These are phyloP conservation scores for Larix sibirica DNA, from an alignment of 83 land plant genomes.

Conservation along the genomic window DNA sequence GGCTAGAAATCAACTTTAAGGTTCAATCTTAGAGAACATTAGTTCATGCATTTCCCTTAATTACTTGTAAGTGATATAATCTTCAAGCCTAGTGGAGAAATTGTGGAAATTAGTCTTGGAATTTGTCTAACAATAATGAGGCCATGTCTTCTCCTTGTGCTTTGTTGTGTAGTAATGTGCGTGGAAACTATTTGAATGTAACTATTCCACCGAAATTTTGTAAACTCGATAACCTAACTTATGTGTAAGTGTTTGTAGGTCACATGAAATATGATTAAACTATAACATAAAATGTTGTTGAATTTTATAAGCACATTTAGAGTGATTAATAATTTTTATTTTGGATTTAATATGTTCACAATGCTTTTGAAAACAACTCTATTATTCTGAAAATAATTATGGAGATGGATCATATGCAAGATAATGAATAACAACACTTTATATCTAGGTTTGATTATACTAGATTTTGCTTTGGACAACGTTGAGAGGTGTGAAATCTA, in stretches of 20 bases:
- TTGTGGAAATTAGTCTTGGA: not conserved
- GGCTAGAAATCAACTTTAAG: conserved; percentile 64
- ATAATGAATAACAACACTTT: too few relatives aligned
- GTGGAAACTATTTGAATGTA: conserved; percentile 66
- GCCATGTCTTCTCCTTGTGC: too few relatives aligned
- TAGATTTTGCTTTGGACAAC: too few relatives aligned
- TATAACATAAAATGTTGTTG: not conserved
- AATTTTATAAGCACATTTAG: not conserved
- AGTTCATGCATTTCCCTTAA: conserved; percentile 77
- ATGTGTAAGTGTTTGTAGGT: conserved; percentile 44
- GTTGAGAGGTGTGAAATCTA: too few relatives aligned
- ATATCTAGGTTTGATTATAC: too few relatives aligned
- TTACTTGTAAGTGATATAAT: conserved; percentile 59
- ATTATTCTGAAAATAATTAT: too few relatives aligned
- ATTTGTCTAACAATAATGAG: not conserved
- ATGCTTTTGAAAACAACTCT: too few relatives aligned
- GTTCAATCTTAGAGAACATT: conserved; percentile 64
- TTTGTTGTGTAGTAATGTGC: conserved; percentile 38
- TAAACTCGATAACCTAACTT: conserved; percentile 70
- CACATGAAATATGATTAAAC: not conserved
- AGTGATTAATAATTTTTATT: not conserved
- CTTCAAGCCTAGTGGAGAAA: not conserved
- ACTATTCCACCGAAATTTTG: conserved; percentile 60
- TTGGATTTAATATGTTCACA: not conserved
- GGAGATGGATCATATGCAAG: too few relatives aligned